phyloP scores from a whole-genome alignment of 495 filamentous ascomycete genomes.

The Penicillium malachiteum region DNA sequence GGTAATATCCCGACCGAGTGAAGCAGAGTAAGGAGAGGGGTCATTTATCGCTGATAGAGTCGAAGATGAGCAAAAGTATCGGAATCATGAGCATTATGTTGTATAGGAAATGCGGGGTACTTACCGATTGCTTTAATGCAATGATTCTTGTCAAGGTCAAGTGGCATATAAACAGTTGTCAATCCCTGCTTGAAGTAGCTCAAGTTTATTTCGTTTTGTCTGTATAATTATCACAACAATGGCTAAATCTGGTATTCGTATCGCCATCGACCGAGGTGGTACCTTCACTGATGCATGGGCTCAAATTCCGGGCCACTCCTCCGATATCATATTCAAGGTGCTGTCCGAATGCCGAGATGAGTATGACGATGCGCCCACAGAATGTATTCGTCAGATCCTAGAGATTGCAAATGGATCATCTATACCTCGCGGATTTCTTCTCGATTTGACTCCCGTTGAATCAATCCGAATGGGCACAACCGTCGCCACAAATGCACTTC shows the following conservation, averaged over 20 bases:
- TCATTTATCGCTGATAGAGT: background rate
- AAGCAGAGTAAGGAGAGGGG: background rate
- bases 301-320: conserved; percentile 2
- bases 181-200: too few relatives aligned
- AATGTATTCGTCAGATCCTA: conserved; percentile 5
- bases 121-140: too few relatives aligned
- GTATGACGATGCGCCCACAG: conserved; percentile 12
- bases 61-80: background rate
- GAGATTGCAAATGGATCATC: background rate
- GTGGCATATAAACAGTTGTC: too few relatives aligned
- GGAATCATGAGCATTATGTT: too few relatives aligned
- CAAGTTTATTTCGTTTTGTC: background rate
- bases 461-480: conserved; percentile 28
- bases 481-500: conserved; percentile 24
- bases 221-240: background rate
- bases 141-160: too few relatives aligned
- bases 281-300: conserved; percentile 7
- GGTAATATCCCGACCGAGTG: background rate
- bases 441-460: conserved; percentile 13
- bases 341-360: conserved; percentile 2
- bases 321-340: conserved; percentile 10
- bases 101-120: background rate
- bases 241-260: conserved; percentile 5
- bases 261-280: conserved; percentile 9
- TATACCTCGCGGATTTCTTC: conserved; percentile 2